phyloP scores from a whole-genome alignment of 2,329 filamentous ascomycete species.

The Scedosporium dehoogii region DNA sequence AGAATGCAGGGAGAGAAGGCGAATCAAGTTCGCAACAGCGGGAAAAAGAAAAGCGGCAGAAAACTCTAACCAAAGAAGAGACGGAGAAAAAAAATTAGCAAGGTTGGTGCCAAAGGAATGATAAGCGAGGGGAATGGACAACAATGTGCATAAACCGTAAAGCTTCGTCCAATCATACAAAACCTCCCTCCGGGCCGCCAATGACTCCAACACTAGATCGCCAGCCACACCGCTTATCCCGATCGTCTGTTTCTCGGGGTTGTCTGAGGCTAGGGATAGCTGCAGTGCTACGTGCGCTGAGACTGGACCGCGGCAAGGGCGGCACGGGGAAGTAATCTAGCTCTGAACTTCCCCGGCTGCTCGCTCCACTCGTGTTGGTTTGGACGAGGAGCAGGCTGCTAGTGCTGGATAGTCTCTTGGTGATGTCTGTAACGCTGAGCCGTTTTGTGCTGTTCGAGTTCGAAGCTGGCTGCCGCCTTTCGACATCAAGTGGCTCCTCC shows the following conservation, averaged over 20 bases:
- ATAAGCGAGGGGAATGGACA: background rate
- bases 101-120: background rate
- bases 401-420: conserved; percentile 49
- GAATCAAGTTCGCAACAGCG: background rate
- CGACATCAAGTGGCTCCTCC: conserved; percentile 17
- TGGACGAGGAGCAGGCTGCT: conserved; percentile 50
- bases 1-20: background rate
- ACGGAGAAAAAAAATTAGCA: background rate
- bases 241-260: conserved; percentile 23
- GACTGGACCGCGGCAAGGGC: conserved; percentile 33
- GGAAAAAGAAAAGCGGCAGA: background rate
- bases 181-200: conserved; percentile 38
- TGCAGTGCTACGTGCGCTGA: conserved; percentile 20
- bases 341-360: conserved; percentile 20
- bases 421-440: conserved; percentile 52
- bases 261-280: conserved; percentile 16
- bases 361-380: conserved; percentile 34
- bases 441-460: conserved; percentile 40
- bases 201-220: conserved; percentile 46
- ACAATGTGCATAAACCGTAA: background rate
- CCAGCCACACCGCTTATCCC: conserved; percentile 43
- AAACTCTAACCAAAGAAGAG: background rate
- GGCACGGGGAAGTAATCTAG: conserved; percentile 3
- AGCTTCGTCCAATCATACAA: conserved; percentile 31
- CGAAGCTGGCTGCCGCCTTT: conserved; percentile 37